A percentile compares a stretch with the other conserved stretches of the same genome.
These are phyloP conservation scores for Aspergillus carbonarius DNA, from an alignment of 2,329 filamentous ascomycete genomes.

Conservation along the genomic window DNA sequence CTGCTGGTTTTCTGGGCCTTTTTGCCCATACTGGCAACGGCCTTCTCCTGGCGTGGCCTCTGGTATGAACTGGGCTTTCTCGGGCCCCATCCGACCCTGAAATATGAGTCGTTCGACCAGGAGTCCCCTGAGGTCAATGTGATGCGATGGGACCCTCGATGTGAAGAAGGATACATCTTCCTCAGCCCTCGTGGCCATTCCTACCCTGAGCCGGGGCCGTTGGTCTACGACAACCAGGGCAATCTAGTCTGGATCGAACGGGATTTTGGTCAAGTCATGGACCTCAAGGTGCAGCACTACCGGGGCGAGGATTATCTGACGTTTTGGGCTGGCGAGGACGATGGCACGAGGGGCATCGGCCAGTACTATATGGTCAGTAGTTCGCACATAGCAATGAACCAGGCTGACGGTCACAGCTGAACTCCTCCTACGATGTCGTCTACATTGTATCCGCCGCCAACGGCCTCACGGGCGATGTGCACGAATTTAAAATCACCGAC, in stretches of 20 bases:
- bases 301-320: constrained; percentile 47
- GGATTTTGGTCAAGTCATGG: constrained; percentile 43
- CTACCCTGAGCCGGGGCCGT: constrained; percentile 39
- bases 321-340: constrained; percentile 50
- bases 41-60: constrained; percentile 16
- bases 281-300: constrained; percentile 48
- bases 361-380: constrained; percentile 30
- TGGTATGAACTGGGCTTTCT: constrained; percentile 17
- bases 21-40: constrained; percentile 4
- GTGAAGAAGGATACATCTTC: constrained; percentile 40
- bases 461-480: constrained; percentile 27
- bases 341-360: constrained; percentile 45
- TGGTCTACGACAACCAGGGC: constrained; percentile 37
- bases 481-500: constrained; percentile 46
- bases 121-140: constrained; percentile 14
- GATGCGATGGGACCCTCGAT: constrained; percentile 24
- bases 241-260: constrained; percentile 33
- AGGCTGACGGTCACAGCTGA: constrained; percentile 25
- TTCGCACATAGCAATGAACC: constrained; percentile 14
- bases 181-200: constrained; percentile 36
- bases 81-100: constrained; percentile 11
- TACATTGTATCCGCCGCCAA: constrained; percentile 24
- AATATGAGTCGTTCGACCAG: constrained; percentile 14
- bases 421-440: constrained; percentile 32
- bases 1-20: constrained; percentile 4